Percentiles rank a stretch among this genome's conserved stretches.
Conservation (phyloP, 192 early-diverging fungal genomes). For the Coemansia sp. region DNA sequence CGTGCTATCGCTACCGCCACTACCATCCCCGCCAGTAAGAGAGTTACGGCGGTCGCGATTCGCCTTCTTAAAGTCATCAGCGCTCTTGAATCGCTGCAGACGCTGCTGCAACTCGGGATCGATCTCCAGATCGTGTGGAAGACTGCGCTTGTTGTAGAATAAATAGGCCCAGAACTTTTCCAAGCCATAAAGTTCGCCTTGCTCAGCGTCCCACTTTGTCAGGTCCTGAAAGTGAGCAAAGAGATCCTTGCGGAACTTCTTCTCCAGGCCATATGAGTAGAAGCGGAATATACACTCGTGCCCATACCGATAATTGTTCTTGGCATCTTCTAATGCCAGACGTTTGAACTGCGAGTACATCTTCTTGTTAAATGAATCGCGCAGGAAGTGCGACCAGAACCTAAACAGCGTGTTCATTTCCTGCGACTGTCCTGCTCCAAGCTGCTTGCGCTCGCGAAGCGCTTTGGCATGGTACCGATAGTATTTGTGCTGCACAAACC, state of each 20-base stretch:
- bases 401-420: constrained; percentile 98
- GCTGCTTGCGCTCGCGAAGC: constrained; percentile 85
- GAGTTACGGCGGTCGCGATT: constrained; percentile 44
- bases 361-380: constrained; percentile 90
- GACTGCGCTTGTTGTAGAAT: constrained; percentile 84
- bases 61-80: constrained; percentile 58
- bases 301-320: constrained; percentile 87
- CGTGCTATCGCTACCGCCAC: constrained; percentile 1
- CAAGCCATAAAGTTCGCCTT: constrained; percentile 80
- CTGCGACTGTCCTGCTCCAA: constrained; percentile 84
- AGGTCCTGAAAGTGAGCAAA: constrained; percentile 88
- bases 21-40: constrained; percentile 5
- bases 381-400: constrained; percentile 98
- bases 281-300: constrained; percentile 97
- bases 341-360: constrained; percentile 95
- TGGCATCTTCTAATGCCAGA: constrained; percentile 85
- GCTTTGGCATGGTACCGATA: constrained; percentile 92
- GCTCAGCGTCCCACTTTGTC: constrained; percentile 71
- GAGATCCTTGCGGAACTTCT: constrained; percentile 79
- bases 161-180: constrained; percentile 97
- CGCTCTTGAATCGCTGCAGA: constrained; percentile 64
- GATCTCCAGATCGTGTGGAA: constrained; percentile 59
- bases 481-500: constrained; percentile 98
- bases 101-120: constrained; percentile 56
- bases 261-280: constrained; percentile 94